These are phyloP conservation scores for Camelina sativa DNA, from an alignment of 345 rosid species.

Conservation along the genomic window DNA sequence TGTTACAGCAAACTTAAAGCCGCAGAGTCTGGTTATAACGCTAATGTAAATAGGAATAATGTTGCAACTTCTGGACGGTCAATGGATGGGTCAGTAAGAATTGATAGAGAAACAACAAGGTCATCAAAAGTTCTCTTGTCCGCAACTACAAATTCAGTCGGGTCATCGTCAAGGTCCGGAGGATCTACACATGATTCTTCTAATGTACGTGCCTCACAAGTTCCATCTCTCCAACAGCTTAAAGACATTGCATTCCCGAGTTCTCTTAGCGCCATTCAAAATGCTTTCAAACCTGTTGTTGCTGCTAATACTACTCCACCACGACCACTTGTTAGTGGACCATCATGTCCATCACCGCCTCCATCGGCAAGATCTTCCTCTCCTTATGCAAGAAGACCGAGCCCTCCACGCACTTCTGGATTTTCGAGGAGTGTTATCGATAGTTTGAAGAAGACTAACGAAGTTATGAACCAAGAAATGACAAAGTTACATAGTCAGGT, in stretches of 20 bases:
- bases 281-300: conserved; percentile 57
- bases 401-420: conserved; percentile 72
- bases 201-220: conserved; percentile 71
- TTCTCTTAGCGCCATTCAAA: conserved; percentile 67
- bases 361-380: conserved; percentile 48
- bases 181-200: conserved; percentile 56
- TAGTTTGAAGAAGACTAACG: conserved; percentile 90
- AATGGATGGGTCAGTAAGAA: conserved; percentile 61
- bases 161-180: conserved; percentile 63
- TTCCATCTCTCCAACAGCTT: conserved; percentile 64
- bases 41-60: conserved; percentile 48
- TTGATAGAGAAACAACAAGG: conserved; percentile 50
- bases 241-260: conserved; percentile 82
- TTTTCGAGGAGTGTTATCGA: conserved; percentile 80
- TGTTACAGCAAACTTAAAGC: conserved; percentile 87
- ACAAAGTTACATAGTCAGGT: conserved; percentile 78
- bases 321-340: conserved; percentile 32
- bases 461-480: conserved; percentile 77
- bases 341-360: conserved; percentile 34
- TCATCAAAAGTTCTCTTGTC: conserved; percentile 63
- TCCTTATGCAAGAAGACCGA: conserved; percentile 64
- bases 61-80: conserved; percentile 51
- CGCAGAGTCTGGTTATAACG: conserved; percentile 58
- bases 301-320: background rate
- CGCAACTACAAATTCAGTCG: conserved; percentile 60